phyloP scores from a whole-genome alignment of 2,329 filamentous ascomycete species.

The Fusarium odoratissimum region DNA sequence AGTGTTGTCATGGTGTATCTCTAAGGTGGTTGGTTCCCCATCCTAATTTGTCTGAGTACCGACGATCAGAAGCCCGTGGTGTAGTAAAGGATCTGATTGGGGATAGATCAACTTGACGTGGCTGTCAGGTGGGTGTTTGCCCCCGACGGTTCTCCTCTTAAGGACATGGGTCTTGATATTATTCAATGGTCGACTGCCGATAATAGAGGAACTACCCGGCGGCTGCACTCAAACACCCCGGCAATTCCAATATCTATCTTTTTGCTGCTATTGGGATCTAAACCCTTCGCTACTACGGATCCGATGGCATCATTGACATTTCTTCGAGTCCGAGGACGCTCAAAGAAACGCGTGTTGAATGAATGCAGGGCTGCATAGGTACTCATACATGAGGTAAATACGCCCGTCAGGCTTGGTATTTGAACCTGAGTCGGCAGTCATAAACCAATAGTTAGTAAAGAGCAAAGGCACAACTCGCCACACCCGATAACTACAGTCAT shows the following conservation, averaged over 20 bases:
- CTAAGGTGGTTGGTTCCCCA: neutral
- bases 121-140: conserved; percentile 14
- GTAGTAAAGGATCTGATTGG: conserved; percentile 10
- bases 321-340: neutral
- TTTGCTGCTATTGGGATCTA: neutral
- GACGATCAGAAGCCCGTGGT: conserved; percentile 5
- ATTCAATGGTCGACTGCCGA: conserved; percentile 5
- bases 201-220: neutral
- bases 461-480: neutral
- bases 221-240: neutral
- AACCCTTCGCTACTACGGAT: neutral
- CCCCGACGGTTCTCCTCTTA: conserved; percentile 11
- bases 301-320: no score
- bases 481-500: neutral
- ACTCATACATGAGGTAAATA: no score
- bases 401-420: no score
- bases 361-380: neutral
- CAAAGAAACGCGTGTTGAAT: neutral
- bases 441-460: neutral
- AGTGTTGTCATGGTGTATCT: neutral
- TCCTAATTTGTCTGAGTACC: neutral
- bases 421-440: neutral
- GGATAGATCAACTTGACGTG: conserved; percentile 8
- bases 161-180: conserved; percentile 13
- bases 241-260: neutral